Base-by-base conservation (phyloP, 305 asterid genomes). In the Rubia tinctorum region DNA sequence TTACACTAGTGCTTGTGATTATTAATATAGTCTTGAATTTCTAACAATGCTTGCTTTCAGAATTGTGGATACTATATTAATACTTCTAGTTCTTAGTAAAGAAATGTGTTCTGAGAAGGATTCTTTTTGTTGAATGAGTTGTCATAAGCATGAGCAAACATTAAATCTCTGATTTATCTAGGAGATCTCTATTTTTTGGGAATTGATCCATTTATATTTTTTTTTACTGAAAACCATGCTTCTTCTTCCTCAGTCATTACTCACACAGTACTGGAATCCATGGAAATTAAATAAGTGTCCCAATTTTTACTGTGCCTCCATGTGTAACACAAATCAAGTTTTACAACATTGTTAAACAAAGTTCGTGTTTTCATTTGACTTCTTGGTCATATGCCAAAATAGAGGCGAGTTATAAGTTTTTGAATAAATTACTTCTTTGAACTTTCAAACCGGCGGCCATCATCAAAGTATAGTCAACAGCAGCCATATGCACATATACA, bases 181-280 rank as follows among this genome's bases (percentile, higher is more conserved):
- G 8, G 37, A n/a, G 20, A 56, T 20, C 27, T 17, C 47, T 65
- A 56, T 34, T 77, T 72, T 64, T 82, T 64, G 82, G 83, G 75
- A 79, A 79, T 74, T 77, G 83, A 72, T 79, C 74, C 80, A 66
- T 58, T 71, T 22, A 34, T 43, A 27, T 51, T 75, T 14, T 62
- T 63, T 64, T 65, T 69, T 82, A 51, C 82, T 77, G 82, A 80
- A 79, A 79, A 80, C 43, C 76, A 82, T 82, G 80, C 62, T 68
- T 37, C 71, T 51, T 51, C 37, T 25, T 56, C 64, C 59, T 18
- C 40, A 53, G 60, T 53, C 60, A 53, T 53, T 53, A 53, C 69
- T n/a, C 69, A 43, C 45, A 51, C 66, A n/a, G n/a, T n/a, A 42
- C 59, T 2, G 39, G 39, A 34, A 34, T 34, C 39, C 39, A 34